Evolutionary conservation across 1,139 yeast genomes (phyloP).

Genomic region (Candida glucosophila): DNA sequence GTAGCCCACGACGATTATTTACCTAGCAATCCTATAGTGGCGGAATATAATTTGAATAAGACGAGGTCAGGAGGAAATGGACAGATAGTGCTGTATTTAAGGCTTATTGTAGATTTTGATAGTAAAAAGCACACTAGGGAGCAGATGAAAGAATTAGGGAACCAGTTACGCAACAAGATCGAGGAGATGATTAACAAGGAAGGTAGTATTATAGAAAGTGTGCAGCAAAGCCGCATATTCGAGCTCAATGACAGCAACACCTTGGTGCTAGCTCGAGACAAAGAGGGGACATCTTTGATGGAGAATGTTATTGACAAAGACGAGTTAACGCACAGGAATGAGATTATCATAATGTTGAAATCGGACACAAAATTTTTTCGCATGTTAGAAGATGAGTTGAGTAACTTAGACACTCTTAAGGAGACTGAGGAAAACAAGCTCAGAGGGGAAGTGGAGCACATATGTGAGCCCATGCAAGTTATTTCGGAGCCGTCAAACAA

Average conservation of each 20-base stretch:
- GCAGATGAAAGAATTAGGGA: conserved; percentile 26
- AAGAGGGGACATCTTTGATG: too few species aligned
- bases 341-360: conserved; percentile 29
- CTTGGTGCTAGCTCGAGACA: conserved; percentile 8
- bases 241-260: conserved; percentile 10
- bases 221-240: conserved; percentile 7
- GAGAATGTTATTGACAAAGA: background rate
- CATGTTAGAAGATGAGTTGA: conserved; percentile 49
- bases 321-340: conserved; percentile 9
- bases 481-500: conserved; percentile 28
- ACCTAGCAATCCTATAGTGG: conserved; percentile 33
- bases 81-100: conserved; percentile 28
- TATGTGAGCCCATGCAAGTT: conserved; percentile 30
- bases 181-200: conserved; percentile 19
- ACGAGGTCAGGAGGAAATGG: conserved; percentile 10
- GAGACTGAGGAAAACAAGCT: conserved; percentile 37
- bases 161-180: conserved; percentile 22
- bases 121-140: conserved; percentile 25
- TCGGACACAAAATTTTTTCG: conserved; percentile 47
- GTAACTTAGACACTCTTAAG: conserved; percentile 39
- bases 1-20: conserved; percentile 23
- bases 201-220: conserved; percentile 7
- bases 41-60: conserved; percentile 34
- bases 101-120: conserved; percentile 28
- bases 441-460: conserved; percentile 30